These are phyloP conservation scores for Lentinula aciculospora DNA, from an alignment of 768 basidiomycete genomes.

Conservation along the genomic window DNA sequence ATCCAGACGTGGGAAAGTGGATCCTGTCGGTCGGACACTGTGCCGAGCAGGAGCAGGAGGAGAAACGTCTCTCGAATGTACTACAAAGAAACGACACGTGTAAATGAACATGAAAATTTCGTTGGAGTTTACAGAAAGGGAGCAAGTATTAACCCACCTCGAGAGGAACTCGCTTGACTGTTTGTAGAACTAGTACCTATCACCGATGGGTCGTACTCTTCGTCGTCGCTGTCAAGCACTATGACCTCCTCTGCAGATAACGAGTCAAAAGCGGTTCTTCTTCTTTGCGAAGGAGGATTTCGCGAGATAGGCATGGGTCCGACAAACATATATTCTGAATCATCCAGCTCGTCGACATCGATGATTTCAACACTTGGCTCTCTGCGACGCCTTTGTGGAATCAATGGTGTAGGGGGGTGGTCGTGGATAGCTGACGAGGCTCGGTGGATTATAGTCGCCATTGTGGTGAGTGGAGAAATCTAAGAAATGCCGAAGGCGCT, in stretches of 20 bases:
- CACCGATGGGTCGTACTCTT: neutral
- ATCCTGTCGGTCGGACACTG: neutral
- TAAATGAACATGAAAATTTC: neutral
- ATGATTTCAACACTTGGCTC: slow-evolving; percentile 3
- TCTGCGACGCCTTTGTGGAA: slow-evolving; percentile 4
- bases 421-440: slow-evolving; percentile 3
- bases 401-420: neutral
- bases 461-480: neutral
- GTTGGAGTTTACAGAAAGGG: neutral
- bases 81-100: neutral
- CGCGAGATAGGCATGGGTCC: neutral
- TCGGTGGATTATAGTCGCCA: neutral
- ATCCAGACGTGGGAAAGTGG: neutral
- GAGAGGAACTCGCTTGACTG: neutral
- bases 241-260: neutral
- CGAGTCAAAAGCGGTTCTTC: neutral
- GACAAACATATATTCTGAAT: slow-evolving; percentile 1
- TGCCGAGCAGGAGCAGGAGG: neutral
- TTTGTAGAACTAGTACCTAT: neutral
- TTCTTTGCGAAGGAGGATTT: neutral
- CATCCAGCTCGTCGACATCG: slow-evolving; percentile 6
- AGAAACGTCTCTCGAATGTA: neutral
- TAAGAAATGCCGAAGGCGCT: neutral
- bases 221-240: slow-evolving; percentile 6
- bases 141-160: neutral